A percentile compares a stretch with the other conserved stretches of the same genome.
Evolutionary conservation across 2,329 filamentous ascomycete species (phyloP).

Genomic region (Hymenoscyphus salicellus): DNA sequence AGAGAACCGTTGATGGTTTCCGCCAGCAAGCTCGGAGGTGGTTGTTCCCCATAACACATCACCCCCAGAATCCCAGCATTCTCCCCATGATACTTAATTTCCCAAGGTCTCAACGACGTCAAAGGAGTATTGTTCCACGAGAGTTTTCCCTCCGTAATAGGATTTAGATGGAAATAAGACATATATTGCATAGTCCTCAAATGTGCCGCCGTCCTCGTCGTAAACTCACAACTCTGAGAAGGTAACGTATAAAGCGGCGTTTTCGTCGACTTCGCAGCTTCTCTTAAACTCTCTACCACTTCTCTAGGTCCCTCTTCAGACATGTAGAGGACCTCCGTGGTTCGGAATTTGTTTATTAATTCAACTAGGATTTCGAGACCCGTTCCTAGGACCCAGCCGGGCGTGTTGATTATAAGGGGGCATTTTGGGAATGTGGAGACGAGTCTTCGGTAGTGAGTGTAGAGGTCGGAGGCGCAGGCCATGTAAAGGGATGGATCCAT

Average conservation of each 20-base stretch:
- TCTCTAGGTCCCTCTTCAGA: constrained; percentile 60
- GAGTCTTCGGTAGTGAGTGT: constrained; percentile 52
- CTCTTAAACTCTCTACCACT: constrained; percentile 51
- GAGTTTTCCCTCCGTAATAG: constrained; percentile 20
- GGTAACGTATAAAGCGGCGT: constrained; percentile 51
- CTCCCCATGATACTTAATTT: constrained; percentile 56
- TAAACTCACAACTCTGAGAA: constrained; percentile 56
- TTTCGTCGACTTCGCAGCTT: constrained; percentile 39
- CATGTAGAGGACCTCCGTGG: constrained; percentile 66
- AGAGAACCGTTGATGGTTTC: constrained; percentile 70
- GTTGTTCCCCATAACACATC: constrained; percentile 64
- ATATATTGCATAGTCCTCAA: constrained; percentile 73
- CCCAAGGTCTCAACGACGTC: constrained; percentile 55
- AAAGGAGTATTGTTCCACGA: constrained; percentile 54
- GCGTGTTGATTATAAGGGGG: constrained; percentile 70
- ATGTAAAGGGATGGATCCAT: constrained; percentile 66
- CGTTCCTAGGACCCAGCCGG: constrained; percentile 70
- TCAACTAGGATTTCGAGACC: constrained; percentile 63
- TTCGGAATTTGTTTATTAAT: constrained; percentile 52
- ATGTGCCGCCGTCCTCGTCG: constrained; percentile 60
- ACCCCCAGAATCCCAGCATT: constrained; percentile 60
- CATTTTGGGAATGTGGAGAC: constrained; percentile 40
- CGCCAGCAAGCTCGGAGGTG: constrained; percentile 54
- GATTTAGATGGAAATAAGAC: constrained; percentile 67
- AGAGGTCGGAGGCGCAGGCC: constrained; percentile 61